Base-by-base conservation (phyloP, 768 basidiomycete genomes). In the Cystofilobasidium capitatum region DNA sequence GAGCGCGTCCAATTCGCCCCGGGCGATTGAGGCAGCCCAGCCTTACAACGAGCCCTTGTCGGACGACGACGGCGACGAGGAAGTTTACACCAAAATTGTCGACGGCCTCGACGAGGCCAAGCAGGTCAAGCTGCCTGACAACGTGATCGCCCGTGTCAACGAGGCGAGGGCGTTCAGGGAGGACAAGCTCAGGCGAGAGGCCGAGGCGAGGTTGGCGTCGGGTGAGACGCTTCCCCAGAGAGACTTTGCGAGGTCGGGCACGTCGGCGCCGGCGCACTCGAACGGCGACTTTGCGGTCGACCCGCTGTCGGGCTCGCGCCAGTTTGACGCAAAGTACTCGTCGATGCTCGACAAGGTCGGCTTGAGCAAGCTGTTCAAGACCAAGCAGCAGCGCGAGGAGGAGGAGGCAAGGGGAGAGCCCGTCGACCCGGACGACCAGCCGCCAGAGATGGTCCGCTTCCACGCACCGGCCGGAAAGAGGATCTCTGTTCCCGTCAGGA, bases 401-500 rank as follows among this genome's bases (percentile, higher is more conserved):
- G 76, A 79, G 55, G 80, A 79, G 31, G 82, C 81, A 39, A 79
- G 78, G 14, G 81, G 79, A 35, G 82, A 79, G 22, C 70, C 75
- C 22, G 66, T 73, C 26, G 73, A 76, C 20, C 77, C 78, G 57
- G 80, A 79, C 69, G 76, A 79, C 24, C 73, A 86, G 64, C 83
- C 84, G 67, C 63, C 68, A 17, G 62, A 64, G 63, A 69, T 69
- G 68, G 55, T 69, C 62, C n/a, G 68, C 10, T 89, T 87, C 86
- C 80, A 76, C 31, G 94, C 93, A 0, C 88, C 89, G 0, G 78
- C 81, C 47, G 93, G 93, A 14, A 97, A 97, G 80, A 82, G 83
- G 71, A 93, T 99, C 66, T 84, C 91, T 0, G 85, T 98, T 3
- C 92, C 94, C 31, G 88, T 99, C n/a, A 84, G 96, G 63, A 84